phyloP scores from a whole-genome alignment of 2,329 filamentous ascomycete genomes.

The Stagonosporopsis tanaceti region DNA sequence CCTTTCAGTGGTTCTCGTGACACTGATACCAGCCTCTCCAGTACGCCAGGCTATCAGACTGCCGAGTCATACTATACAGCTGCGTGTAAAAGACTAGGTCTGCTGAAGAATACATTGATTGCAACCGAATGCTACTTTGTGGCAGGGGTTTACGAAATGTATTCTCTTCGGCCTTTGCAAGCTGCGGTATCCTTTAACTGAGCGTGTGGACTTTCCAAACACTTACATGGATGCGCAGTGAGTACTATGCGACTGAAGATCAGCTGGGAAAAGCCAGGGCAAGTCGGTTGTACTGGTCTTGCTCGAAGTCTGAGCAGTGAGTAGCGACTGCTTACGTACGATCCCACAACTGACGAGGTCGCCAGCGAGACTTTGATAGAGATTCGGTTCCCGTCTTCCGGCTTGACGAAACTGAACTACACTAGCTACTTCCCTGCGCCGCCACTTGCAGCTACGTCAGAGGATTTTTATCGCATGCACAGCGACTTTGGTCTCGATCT shows the following conservation, averaged over 20 bases:
- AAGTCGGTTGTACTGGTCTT: conserved; percentile 46
- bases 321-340: neutral
- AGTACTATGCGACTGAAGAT: conserved; percentile 15
- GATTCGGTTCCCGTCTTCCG: conserved; percentile 26
- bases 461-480: conserved; percentile 12
- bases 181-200: conserved; percentile 45
- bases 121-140: conserved; percentile 45
- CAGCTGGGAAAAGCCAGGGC: conserved; percentile 31
- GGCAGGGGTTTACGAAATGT: conserved; percentile 48
- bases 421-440: conserved; percentile 42
- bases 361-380: conserved; percentile 27
- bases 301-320: conserved; percentile 46
- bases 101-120: conserved; percentile 39
- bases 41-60: conserved; percentile 27
- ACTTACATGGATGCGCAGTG: conserved; percentile 15
- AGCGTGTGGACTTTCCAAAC: conserved; percentile 35
- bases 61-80: conserved; percentile 42
- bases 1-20: neutral
- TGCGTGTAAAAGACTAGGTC: conserved; percentile 42
- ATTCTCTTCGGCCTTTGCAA: conserved; percentile 41
- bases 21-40: conserved; percentile 13
- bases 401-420: conserved; percentile 35
- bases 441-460: conserved; percentile 18
- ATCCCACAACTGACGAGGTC: neutral
- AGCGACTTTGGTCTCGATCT: neutral